Percentiles rank a stretch among this genome's conserved stretches.
Evolutionary conservation across 495 filamentous ascomycete genomes (phyloP).

Genomic region (Penicillium bialowiezense): DNA sequence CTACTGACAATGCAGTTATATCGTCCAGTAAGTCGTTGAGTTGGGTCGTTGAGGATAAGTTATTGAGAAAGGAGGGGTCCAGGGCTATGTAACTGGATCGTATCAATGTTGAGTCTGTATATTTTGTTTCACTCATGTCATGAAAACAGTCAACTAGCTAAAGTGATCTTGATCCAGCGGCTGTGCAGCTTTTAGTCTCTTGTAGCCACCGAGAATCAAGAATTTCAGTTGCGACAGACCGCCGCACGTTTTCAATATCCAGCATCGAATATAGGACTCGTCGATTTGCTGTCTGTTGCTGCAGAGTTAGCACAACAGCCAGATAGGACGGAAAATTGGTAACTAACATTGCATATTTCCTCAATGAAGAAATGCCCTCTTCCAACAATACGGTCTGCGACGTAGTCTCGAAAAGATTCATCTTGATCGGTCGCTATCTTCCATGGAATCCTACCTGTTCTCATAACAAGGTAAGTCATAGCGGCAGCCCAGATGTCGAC

Average conservation of each 20-base stretch:
- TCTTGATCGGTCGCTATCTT: constrained; percentile 81
- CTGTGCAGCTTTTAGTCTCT: neutral
- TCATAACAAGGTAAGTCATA: constrained; percentile 93
- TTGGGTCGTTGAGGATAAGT: too few species aligned
- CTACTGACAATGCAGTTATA: too few species aligned
- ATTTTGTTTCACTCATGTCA: too few species aligned
- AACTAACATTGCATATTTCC: constrained; percentile 71
- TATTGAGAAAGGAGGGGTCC: too few species aligned
- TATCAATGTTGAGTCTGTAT: too few species aligned
- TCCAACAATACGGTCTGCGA: constrained; percentile 75
- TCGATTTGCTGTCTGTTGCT: neutral
- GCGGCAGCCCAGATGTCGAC: constrained; percentile 90
- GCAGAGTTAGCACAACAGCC: neutral
- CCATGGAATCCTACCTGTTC: constrained; percentile 83
- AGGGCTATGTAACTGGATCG: too few species aligned
- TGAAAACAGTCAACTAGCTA: neutral
- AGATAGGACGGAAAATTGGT: neutral
- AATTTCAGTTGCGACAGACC: neutral
- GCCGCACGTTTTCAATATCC: neutral
- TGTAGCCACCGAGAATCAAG: constrained; percentile 1
- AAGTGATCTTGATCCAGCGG: neutral
- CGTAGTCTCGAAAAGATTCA: constrained; percentile 79
- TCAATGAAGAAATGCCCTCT: constrained; percentile 84
- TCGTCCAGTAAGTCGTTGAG: too few species aligned
- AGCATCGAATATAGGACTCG: constrained; percentile 6